Percentiles rank a stretch among this genome's conserved stretches.
phyloP scores from a whole-genome alignment of 495 filamentous ascomycete species.

The Aspergillus homomorphus region DNA sequence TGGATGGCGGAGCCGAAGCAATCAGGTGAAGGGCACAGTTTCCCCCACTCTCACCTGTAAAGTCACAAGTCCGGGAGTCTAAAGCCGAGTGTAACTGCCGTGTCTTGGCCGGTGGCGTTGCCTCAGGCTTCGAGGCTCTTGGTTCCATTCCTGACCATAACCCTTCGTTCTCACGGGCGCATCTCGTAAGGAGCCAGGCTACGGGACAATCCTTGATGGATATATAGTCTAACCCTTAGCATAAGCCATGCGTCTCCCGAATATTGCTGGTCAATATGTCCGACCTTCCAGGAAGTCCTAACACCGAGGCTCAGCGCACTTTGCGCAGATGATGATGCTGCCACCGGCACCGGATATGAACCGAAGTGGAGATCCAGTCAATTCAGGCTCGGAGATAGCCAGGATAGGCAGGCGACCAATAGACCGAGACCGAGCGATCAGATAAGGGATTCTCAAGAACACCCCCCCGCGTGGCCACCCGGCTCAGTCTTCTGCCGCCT shows the following conservation, averaged over 20 bases:
- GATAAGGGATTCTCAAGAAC: slow-evolving; percentile 14
- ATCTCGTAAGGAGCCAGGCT: too few relatives aligned
- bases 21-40: too few relatives aligned
- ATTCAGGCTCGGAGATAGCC: slow-evolving; percentile 10
- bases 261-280: too few relatives aligned
- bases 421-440: slow-evolving; percentile 3
- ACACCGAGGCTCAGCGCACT: neutral
- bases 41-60: neutral
- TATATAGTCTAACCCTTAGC: too few relatives aligned
- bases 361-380: neutral
- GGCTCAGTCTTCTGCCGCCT: slow-evolving; percentile 13
- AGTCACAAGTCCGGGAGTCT: neutral
- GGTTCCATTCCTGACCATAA: too few relatives aligned
- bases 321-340: neutral
- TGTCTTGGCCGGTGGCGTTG: neutral
- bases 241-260: too few relatives aligned
- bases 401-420: neutral
- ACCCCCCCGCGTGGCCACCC: slow-evolving; percentile 1
- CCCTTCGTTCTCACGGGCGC: too few relatives aligned
- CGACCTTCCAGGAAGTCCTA: too few relatives aligned
- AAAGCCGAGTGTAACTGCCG: neutral
- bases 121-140: neutral
- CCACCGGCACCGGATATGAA: neutral
- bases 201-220: too few relatives aligned
- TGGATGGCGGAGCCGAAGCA: too few relatives aligned